These are phyloP conservation scores for Trebouxia sp. DNA, from an alignment of 139 green algal genomes.

Conservation along the genomic window DNA sequence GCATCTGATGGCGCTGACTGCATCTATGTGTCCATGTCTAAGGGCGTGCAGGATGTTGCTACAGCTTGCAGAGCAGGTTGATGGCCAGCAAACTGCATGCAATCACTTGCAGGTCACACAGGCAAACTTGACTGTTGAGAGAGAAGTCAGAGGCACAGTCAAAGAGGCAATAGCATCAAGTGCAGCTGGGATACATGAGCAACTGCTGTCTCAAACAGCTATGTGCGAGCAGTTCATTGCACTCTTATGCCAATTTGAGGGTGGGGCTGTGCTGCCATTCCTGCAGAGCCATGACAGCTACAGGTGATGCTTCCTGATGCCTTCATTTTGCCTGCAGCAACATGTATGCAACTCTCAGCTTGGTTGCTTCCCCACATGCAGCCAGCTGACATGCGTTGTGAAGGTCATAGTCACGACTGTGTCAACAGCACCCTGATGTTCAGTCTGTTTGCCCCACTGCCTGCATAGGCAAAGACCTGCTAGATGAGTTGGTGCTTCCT, in stretches of 20 bases:
- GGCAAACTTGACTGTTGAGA: background rate
- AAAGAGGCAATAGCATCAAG: background rate
- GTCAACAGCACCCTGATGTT: too few relatives aligned
- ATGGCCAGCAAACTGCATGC: too few relatives aligned
- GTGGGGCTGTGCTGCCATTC: slow-evolving; percentile 58
- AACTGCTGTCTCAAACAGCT: slow-evolving; percentile 10
- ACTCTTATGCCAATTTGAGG: slow-evolving; percentile 67
- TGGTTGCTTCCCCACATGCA: too few relatives aligned
- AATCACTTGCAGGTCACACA: background rate
- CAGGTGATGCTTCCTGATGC: background rate
- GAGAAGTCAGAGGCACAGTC: background rate
- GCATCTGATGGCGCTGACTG: too few relatives aligned
- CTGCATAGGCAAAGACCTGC: background rate
- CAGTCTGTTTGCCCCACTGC: background rate
- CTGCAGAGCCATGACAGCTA: slow-evolving; percentile 58
- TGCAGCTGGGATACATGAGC: slow-evolving; percentile 8
- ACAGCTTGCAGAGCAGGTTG: too few relatives aligned
- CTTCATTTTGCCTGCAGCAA: background rate
- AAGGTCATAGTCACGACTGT: slow-evolving; percentile 24
- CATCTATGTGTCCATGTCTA: too few relatives aligned
- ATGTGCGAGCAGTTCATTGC: slow-evolving; percentile 44
- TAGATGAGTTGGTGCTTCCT: too few relatives aligned
- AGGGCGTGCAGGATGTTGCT: too few relatives aligned
- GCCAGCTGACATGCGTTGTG: too few relatives aligned
- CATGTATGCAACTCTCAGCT: too few relatives aligned